Conservation (phyloP, 2,329 filamentous ascomycete genomes). For the Aspergillus latus region DNA sequence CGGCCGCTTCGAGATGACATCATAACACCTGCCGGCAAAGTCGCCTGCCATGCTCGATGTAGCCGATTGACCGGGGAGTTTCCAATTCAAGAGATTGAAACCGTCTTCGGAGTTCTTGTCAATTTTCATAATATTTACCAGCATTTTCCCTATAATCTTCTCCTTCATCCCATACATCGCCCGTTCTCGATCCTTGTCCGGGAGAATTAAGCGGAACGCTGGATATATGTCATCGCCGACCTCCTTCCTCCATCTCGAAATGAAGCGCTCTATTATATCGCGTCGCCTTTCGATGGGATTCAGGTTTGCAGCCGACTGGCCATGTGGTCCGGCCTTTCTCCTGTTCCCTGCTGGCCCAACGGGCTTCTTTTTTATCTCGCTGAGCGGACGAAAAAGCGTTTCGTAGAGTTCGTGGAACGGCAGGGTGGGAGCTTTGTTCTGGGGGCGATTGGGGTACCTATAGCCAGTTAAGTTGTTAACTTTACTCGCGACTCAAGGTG, state of each 20-base stretch:
- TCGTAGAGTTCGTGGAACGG: conserved; percentile 78
- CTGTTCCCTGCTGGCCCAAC: conserved; percentile 55
- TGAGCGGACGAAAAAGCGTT: conserved; percentile 76
- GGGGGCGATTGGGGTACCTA: conserved; percentile 79
- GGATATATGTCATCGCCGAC: conserved; percentile 94
- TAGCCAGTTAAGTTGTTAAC: neutral
- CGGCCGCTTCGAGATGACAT: conserved; percentile 80
- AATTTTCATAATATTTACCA: conserved; percentile 93
- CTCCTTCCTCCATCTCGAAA: conserved; percentile 79
- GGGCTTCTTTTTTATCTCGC: conserved; percentile 73
- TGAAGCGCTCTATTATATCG: conserved; percentile 81
- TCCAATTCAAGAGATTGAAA: conserved; percentile 85
- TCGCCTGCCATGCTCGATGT: conserved; percentile 74
- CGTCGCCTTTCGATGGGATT: conserved; percentile 76
- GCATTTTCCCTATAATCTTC: conserved; percentile 79
- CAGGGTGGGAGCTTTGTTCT: conserved; percentile 75
- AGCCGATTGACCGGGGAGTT: conserved; percentile 70
- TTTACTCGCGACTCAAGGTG: neutral
- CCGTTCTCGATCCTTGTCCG: conserved; percentile 88
- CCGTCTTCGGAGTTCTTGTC: conserved; percentile 88
- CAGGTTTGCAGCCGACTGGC: conserved; percentile 48
- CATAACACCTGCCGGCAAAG: conserved; percentile 85
- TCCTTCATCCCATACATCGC: conserved; percentile 95
- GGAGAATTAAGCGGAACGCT: conserved; percentile 84
- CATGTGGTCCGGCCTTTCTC: conserved; percentile 61